Evolutionary conservation across 306 rosid species (phyloP).

Genomic region (Canavalia ensiformis): DNA sequence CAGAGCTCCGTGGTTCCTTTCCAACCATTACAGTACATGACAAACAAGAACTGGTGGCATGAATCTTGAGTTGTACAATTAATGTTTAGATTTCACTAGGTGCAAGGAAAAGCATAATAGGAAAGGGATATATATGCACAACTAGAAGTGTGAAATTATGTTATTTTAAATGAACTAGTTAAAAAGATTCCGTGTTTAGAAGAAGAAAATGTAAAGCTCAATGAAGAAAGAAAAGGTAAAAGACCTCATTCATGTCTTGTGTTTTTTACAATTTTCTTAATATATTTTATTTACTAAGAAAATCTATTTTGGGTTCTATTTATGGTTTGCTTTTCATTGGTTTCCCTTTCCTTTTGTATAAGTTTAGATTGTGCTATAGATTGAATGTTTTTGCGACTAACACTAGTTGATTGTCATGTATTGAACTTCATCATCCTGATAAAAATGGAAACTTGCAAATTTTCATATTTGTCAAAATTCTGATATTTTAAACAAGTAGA

Average conservation of each 20-base stretch:
- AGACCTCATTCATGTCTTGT: neutral
- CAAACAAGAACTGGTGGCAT: no score
- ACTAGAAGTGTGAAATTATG: no score
- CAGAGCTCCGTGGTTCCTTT: no score
- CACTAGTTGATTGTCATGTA: neutral
- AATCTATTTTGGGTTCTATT: neutral
- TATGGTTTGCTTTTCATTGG: neutral
- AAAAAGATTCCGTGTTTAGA: constrained; percentile 43
- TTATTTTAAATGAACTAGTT: constrained; percentile 55
- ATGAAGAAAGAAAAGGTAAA: constrained; percentile 61
- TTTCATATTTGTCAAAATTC: neutral
- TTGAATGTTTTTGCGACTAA: neutral
- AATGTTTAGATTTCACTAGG: no score
- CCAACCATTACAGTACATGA: no score
- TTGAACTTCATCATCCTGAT: neutral
- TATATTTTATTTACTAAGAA: neutral
- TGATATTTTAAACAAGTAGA: neutral
- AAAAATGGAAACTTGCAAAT: neutral
- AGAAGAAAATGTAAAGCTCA: constrained; percentile 63
- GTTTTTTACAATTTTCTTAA: neutral
- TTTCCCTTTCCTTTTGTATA: neutral
- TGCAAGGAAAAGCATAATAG: no score
- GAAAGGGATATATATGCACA: no score
- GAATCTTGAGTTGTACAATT: no score
- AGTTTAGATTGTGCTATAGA: constrained; percentile 5